Percentiles rank a stretch among this genome's conserved stretches.
These are phyloP conservation scores for Saccharomycopsis fodiens DNA, from an alignment of 805 yeast genomes.

Conservation along the genomic window DNA sequence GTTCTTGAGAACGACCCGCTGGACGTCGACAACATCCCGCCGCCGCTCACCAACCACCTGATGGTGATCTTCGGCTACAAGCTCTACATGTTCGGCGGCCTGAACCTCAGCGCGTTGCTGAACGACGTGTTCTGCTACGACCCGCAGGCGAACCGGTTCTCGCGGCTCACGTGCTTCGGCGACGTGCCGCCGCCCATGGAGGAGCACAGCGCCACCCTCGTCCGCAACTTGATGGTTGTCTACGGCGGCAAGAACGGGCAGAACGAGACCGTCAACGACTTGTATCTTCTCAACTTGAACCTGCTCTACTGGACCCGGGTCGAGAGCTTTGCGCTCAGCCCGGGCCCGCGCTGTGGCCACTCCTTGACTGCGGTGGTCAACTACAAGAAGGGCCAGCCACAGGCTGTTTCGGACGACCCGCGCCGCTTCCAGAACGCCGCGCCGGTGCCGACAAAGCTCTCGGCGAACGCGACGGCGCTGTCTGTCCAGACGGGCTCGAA, in stretches of 20 bases:
- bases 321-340: slow-evolving; percentile 40
- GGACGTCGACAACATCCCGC: slow-evolving; percentile 39
- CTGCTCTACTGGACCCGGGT: slow-evolving; percentile 60
- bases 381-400: slow-evolving; percentile 7
- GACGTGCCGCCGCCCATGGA: slow-evolving; percentile 72
- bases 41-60: slow-evolving; percentile 86
- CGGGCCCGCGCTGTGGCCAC: slow-evolving; percentile 89
- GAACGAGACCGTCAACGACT: slow-evolving; percentile 58
- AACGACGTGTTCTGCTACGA: slow-evolving; percentile 80
- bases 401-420: neutral
- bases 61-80: slow-evolving; percentile 74
- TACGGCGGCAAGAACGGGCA: slow-evolving; percentile 82
- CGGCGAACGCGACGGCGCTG: slow-evolving; percentile 16
- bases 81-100: slow-evolving; percentile 89
- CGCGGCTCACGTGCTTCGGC: slow-evolving; percentile 45
- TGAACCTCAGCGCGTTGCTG: slow-evolving; percentile 61
- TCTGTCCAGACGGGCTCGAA: slow-evolving; percentile 24
- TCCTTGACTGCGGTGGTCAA: slow-evolving; percentile 65
- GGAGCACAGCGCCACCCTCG: slow-evolving; percentile 82
- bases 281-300: slow-evolving; percentile 70
- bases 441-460: slow-evolving; percentile 7
- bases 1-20: slow-evolving; percentile 35
- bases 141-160: slow-evolving; percentile 63
- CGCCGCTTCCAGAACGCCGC: slow-evolving; percentile 12
- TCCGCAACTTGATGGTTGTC: slow-evolving; percentile 70